These are phyloP conservation scores for Paecilomyces fulvus DNA, from an alignment of 2,329 filamentous ascomycete genomes.

Conservation along the genomic window DNA sequence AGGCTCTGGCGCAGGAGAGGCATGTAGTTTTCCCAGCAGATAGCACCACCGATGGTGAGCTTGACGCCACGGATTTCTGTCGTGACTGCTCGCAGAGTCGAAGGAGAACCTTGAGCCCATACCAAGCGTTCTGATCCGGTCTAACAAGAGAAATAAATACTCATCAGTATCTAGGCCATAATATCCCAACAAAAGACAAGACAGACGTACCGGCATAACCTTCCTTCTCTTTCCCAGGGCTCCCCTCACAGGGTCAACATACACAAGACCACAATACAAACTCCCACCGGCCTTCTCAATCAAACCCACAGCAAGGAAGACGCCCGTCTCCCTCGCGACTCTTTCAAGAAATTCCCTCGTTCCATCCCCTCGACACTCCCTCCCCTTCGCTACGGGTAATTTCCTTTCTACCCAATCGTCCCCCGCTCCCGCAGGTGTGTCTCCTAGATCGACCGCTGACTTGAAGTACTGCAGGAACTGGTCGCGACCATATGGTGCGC, in stretches of 20 bases:
- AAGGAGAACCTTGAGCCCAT: constrained; percentile 78
- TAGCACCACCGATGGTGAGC: constrained; percentile 74
- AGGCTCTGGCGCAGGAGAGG: constrained; percentile 73
- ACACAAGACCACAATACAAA: constrained; percentile 74
- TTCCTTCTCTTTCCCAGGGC: constrained; percentile 79
- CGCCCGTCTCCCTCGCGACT: constrained; percentile 65
- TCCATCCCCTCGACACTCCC: constrained; percentile 57
- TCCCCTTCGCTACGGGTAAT: constrained; percentile 45
- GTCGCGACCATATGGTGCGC: constrained; percentile 62
- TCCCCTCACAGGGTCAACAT: constrained; percentile 67
- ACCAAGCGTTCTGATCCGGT: constrained; percentile 75
- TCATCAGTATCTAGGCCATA: background rate
- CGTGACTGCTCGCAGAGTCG: constrained; percentile 68
- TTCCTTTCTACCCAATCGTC: constrained; percentile 60
- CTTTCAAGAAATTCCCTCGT: constrained; percentile 72
- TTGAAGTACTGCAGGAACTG: constrained; percentile 77
- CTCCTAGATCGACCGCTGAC: constrained; percentile 71
- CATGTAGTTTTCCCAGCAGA: constrained; percentile 98
- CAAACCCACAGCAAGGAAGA: constrained; percentile 72
- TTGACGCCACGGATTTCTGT: constrained; percentile 71
- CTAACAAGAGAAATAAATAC: constrained; percentile 20
- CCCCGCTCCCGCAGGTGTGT: constrained; percentile 63
- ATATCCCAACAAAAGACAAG: background rate
- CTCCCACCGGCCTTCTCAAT: constrained; percentile 76
- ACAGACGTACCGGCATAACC: constrained; percentile 67